Base-by-base conservation (phyloP, 2,329 filamentous ascomycete genomes). In the Coniochaeta sp. region DNA sequence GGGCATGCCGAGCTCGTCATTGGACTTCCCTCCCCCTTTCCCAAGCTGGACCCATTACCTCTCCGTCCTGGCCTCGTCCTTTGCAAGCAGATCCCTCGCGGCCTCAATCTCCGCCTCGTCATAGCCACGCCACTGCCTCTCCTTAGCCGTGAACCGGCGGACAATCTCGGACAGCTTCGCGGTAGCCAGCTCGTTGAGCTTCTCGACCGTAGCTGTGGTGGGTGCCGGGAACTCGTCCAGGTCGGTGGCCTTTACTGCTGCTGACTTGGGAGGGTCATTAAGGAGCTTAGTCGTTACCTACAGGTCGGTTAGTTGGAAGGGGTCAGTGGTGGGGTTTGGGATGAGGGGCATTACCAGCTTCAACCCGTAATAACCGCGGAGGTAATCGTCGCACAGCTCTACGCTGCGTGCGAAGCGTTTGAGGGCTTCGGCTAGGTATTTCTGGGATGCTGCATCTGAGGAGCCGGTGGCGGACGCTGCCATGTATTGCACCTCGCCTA, bases 311-410 rank as follows among this genome's bases (percentile, higher is more conserved):
- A 47, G 28, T 47, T 22, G 24, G 10, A 20, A 26, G 4, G 10
- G 18, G 10, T 2, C 9, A 42, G 20, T 22, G 20, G 7, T 16
- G 13, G 26, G 9, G 8, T 12, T 22, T 18, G n/a, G 26, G 24
- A 16, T 13, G 14, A 30, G 33, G 18, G 12, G 62, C 79, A n/a
- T 62, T 69, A 91, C 86, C 68, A 91, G 67, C 66, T 92, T 94
- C 54, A 99, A 73, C 6, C 94, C 94, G 68, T 96, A 97, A 67
- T 91, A 95, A 1, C 91, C 94, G 55, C 94, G 83, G 55, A 97
- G 70, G 65, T 96, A 97, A 65, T 91, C 85, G 60, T 96, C 89
- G 63, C 94, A 97, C 50, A 99, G 79, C 71, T 99, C 94, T 57
- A 97, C 82, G 63, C 91, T 94, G 61, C 94, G 82, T 65, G 87